phyloP scores from a whole-genome alignment of 2,329 filamentous ascomycete genomes.

The Sporothrix euskadiensis region DNA sequence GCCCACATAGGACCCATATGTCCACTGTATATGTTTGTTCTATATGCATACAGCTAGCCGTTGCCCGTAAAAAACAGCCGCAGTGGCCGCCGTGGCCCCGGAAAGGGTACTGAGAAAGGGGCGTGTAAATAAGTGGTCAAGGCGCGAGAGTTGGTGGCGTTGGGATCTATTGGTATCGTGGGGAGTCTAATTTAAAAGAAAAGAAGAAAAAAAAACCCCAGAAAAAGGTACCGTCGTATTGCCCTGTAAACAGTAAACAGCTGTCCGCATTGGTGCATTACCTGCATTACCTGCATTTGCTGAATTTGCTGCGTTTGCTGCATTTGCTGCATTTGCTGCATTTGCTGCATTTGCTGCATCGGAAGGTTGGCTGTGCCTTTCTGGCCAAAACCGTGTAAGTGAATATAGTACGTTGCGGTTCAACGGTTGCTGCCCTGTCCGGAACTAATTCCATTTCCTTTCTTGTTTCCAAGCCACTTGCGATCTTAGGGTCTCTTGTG shows the following conservation, averaged over 20 bases:
- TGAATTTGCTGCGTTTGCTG: not conserved
- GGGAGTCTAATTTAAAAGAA: not conserved
- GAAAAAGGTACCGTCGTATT: not conserved
- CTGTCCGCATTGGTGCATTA: not conserved
- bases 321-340: not conserved
- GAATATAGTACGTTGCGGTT: constrained; percentile 4
- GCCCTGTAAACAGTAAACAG: not conserved
- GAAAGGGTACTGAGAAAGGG: not conserved
- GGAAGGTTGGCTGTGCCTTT: not conserved
- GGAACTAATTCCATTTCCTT: not conserved
- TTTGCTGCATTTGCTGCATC: not conserved
- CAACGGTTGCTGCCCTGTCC: not conserved
- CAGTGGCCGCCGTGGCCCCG: not conserved
- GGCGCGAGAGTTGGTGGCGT: not conserved
- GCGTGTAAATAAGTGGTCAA: not conserved
- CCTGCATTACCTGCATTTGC: not conserved
- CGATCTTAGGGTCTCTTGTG: not conserved
- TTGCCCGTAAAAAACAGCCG: not conserved
- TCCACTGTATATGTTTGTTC: no score
- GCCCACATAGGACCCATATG: not conserved
- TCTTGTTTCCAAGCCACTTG: no score
- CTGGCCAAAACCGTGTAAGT: not conserved
- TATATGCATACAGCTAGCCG: not conserved
- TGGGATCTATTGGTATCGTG: not conserved
- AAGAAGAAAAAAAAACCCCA: not conserved